Evolutionary conservation across 345 rosid species (phyloP), one percentile per base, ranked within the genome.

Genomic region (Turnera subulata): DNA sequence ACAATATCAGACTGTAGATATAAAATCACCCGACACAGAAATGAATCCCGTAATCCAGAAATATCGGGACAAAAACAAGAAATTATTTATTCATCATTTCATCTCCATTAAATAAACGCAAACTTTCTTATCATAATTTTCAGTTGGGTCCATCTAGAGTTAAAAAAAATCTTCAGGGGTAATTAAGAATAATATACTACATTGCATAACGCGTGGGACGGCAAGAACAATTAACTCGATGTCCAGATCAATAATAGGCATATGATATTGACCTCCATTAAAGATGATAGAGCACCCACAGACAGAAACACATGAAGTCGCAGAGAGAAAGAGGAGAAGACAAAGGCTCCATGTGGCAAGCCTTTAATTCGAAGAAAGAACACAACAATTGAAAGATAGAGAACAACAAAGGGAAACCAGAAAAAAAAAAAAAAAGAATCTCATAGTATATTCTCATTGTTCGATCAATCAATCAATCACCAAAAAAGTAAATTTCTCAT

Each of bases 221-320:
- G 35, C 4, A 29, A 29, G 8, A 29, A 8, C n/a, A n/a, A n/a
- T n/a, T n/a, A 29, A 29, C 35, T 29, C n/a, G n/a, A 8, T 29
- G 35, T 29, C 35, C 5, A 29, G 35, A 29, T 38, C 50, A 52
- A 46, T 47, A 37, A 18, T 23, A 21, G 51, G 60, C 39, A 29
- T 48, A 50, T 50, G 52, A 46, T 46, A 12, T 50, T 15, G 50
- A 6, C 25, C 46, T 14, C n/a, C 23, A 22, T 48, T 17, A 22
- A 50, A 47, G 45, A 53, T 35, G 32, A 21, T 23, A 53, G 24
- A 56, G 46, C 61, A 56, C 63, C 60, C 53, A n/a, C n/a, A 58
- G 42, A 51, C 68, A 45, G 38, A 62, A 17, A 64, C 46, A 58
- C 47, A 46, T 17, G 6, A 19, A 42, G 46, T 6, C 38, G 11